phyloP scores from a whole-genome alignment of 495 filamentous ascomycete genomes.

The Penicillium roqueforti region DNA sequence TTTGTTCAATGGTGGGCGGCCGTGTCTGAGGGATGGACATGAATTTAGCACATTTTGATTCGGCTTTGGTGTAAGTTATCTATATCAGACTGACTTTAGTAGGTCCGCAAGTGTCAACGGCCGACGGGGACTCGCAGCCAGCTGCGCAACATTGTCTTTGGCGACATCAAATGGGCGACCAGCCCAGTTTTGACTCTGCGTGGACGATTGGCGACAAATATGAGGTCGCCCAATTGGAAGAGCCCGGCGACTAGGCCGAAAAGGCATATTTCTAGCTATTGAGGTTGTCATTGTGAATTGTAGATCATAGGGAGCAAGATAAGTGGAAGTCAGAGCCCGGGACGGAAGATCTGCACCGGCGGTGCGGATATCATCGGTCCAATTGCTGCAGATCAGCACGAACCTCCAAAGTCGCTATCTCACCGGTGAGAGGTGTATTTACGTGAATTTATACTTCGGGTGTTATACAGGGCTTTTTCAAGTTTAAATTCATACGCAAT shows the following conservation, averaged over 20 bases:
- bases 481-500: background rate
- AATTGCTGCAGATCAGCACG: background rate
- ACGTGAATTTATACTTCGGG: background rate
- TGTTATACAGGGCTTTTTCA: background rate
- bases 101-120: slow-evolving; percentile 82
- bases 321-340: slow-evolving; percentile 6
- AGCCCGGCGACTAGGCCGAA: background rate
- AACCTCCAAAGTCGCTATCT: background rate
- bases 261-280: slow-evolving; percentile 5
- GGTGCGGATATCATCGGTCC: slow-evolving; percentile 9
- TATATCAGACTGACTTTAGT: slow-evolving; percentile 58
- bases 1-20: slow-evolving; percentile 79
- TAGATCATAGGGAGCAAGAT: background rate
- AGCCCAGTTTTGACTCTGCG: slow-evolving; percentile 16
- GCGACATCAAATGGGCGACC: slow-evolving; percentile 38
- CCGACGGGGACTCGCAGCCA: slow-evolving; percentile 75
- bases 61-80: background rate
- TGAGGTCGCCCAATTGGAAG: background rate
- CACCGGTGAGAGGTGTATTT: background rate
- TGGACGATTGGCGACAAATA: slow-evolving; percentile 15
- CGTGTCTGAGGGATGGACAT: slow-evolving; percentile 55
- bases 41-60: background rate
- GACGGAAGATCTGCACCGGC: slow-evolving; percentile 9
- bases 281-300: slow-evolving; percentile 10
- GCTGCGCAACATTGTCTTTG: slow-evolving; percentile 68